These are phyloP conservation scores for Cladophialophora exuberans DNA, from an alignment of 2,329 filamentous ascomycete species.

Conservation along the genomic window DNA sequence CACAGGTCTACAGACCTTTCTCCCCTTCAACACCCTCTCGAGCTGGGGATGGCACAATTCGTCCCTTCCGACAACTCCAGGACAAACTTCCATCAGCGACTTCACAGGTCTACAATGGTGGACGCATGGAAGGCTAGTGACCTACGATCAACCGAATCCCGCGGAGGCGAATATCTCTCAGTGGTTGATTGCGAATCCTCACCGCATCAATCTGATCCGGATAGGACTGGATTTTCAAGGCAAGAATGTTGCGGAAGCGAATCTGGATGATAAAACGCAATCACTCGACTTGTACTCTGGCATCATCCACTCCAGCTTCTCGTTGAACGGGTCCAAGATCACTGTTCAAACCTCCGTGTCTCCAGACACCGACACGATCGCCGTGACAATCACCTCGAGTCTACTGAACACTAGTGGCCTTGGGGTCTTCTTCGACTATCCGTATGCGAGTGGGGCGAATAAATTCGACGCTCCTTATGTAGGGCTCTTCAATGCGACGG, in stretches of 20 bases:
- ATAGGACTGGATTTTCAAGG: not conserved
- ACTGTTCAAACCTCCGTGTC: slow-evolving; percentile 52
- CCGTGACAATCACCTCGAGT: slow-evolving; percentile 47
- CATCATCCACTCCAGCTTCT: slow-evolving; percentile 49
- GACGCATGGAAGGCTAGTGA: slow-evolving; percentile 1
- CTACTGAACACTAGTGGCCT: slow-evolving; percentile 45
- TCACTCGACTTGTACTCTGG: slow-evolving; percentile 55
- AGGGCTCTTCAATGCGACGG: slow-evolving; percentile 54
- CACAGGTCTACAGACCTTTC: slow-evolving; percentile 3
- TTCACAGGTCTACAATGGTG: slow-evolving; percentile 8
- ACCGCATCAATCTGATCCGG: slow-evolving; percentile 5
- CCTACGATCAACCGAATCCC: slow-evolving; percentile 5
- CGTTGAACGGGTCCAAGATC: slow-evolving; percentile 44
- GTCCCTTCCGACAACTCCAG: slow-evolving; percentile 1
- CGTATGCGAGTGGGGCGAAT: slow-evolving; percentile 51
- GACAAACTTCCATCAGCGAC: slow-evolving; percentile 6
- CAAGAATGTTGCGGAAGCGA: slow-evolving; percentile 33
- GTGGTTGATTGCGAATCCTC: slow-evolving; percentile 10
- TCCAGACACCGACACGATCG: slow-evolving; percentile 51
- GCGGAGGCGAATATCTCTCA: slow-evolving; percentile 5
- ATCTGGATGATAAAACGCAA: slow-evolving; percentile 47
- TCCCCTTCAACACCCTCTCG: slow-evolving; percentile 4
- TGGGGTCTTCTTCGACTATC: slow-evolving; percentile 58
- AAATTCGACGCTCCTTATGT: slow-evolving; percentile 62
- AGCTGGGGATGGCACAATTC: slow-evolving; percentile 8